phyloP scores from a whole-genome alignment of 768 basidiomycete species.

The Trametes coccinea region DNA sequence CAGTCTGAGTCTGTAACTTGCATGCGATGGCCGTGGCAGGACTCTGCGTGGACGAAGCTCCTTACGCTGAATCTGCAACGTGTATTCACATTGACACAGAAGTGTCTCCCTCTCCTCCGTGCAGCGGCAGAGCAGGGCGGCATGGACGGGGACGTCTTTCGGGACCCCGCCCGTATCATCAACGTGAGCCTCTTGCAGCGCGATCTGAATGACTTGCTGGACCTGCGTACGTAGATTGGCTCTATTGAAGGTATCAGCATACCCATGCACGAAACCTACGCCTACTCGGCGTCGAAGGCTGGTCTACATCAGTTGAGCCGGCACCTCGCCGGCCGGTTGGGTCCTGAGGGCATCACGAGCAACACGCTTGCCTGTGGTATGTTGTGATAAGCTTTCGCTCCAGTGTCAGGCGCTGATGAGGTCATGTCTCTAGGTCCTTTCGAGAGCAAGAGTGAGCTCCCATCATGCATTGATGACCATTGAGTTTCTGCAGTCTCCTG shows the following conservation, averaged over 20 bases:
- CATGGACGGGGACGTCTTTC: constrained; percentile 35
- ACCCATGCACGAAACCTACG: constrained; percentile 61
- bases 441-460: constrained; percentile 35
- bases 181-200: constrained; percentile 43
- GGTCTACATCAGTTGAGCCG: constrained; percentile 60
- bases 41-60: constrained; percentile 60
- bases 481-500: background rate
- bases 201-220: too few relatives aligned
- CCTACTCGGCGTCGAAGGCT: constrained; percentile 67
- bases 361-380: constrained; percentile 66
- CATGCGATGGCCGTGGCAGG: constrained; percentile 33
- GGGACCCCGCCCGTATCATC: constrained; percentile 58
- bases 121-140: constrained; percentile 45
- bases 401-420: background rate
- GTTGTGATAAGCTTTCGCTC: constrained; percentile 13
- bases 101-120: constrained; percentile 55
- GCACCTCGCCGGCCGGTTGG: constrained; percentile 57
- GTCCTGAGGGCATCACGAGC: constrained; percentile 55
- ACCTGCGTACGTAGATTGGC: background rate
- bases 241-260: constrained; percentile 56
- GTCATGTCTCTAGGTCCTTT: constrained; percentile 29
- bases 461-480: background rate
- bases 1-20: background rate
- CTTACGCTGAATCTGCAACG: constrained; percentile 62
- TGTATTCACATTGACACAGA: constrained; percentile 65